Evolutionary conservation across 371 early-diverging fungal species (phyloP).

Genomic region (Thermomucor indicae-seudaticae): DNA sequence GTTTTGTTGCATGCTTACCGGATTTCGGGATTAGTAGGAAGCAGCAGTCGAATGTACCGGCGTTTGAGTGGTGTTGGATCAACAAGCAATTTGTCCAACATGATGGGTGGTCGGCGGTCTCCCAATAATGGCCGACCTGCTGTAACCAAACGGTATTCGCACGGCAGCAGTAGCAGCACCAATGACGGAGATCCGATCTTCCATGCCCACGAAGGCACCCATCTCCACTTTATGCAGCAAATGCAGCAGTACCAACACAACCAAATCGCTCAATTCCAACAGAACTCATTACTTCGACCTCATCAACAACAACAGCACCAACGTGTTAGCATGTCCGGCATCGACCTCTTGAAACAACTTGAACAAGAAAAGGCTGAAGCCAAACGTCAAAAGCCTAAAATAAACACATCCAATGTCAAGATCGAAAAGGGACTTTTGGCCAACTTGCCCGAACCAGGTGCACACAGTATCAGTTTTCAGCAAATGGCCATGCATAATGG

Average conservation of each 20-base stretch:
- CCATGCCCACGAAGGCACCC: constrained; percentile 15
- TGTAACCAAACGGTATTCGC: constrained; percentile 7
- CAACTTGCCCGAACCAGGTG: constrained; percentile 38
- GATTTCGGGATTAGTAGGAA: background rate
- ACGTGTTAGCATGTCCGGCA: constrained; percentile 37
- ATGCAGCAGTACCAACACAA: constrained; percentile 23
- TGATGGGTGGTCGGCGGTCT: constrained; percentile 4
- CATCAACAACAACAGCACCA: constrained; percentile 17
- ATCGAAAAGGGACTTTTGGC: constrained; percentile 41
- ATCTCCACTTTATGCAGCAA: constrained; percentile 24
- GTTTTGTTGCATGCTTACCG: no score
- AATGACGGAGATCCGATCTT: constrained; percentile 1
- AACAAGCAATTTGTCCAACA: constrained; percentile 9
- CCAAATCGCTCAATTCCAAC: constrained; percentile 27
- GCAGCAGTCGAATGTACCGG: constrained; percentile 8
- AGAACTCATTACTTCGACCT: no score
- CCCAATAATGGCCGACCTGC: constrained; percentile 1
- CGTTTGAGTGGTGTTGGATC: constrained; percentile 12
- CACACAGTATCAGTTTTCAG: constrained; percentile 43
- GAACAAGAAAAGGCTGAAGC: constrained; percentile 41
- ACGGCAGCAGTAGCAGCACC: constrained; percentile 3
- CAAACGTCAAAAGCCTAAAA: constrained; percentile 31
- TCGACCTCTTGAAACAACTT: constrained; percentile 40
- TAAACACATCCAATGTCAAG: constrained; percentile 32
- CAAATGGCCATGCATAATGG: constrained; percentile 20